Base-by-base conservation (phyloP, 768 basidiomycete genomes). In the Naganishia vishniacii region DNA sequence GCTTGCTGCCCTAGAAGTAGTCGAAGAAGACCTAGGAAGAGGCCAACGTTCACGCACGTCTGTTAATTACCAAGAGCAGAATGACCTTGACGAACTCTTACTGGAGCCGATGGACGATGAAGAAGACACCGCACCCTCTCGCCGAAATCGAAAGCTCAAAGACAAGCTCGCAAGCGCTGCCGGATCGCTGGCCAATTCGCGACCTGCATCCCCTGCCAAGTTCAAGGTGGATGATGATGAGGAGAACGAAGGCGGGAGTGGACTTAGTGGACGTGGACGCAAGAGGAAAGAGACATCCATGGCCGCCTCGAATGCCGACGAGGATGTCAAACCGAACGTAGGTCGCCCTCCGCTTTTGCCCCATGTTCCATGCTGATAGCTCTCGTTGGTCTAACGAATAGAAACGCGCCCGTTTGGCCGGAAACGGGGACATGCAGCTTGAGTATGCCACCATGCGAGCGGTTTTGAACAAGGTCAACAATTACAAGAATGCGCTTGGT, bases 21-120 rank as follows among this genome's bases (percentile, higher is more conserved):
- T 77, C 13, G 78, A 82, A 46, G 78, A 78, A 41, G 70, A 80
- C 28, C 84, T 90, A 73, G 92, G 92, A 61, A 85, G 92, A 66
- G 93, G 92, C 37, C 86, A 69, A 83, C 84, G 65, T 83, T 91
- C 68, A 89, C 85, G 64, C 82, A 87, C 46, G 88, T 89, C 68
- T 85, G 95, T 72, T 87, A 92, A 69, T 95, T 91, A 88, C 58
- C 71, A 74, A 44, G 75, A 77, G 29, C 72, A 69, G 32, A 68
- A 66, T 59, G 68, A 74, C 53, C 48, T 70, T 42, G 68, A 70
- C n/a, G 71, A 73, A 1, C 66, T 65, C 31, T 67, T 74, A 32
- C 69, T 73, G 44, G 62, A 66, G 49, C 69, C 70, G 34, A 84
- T 48, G 77, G 76, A 74, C 41, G 75, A 76, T 56, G 74, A 76